Evolutionary conservation across 768 basidiomycete genomes (phyloP).

Genomic region (Podaxis sp.): DNA sequence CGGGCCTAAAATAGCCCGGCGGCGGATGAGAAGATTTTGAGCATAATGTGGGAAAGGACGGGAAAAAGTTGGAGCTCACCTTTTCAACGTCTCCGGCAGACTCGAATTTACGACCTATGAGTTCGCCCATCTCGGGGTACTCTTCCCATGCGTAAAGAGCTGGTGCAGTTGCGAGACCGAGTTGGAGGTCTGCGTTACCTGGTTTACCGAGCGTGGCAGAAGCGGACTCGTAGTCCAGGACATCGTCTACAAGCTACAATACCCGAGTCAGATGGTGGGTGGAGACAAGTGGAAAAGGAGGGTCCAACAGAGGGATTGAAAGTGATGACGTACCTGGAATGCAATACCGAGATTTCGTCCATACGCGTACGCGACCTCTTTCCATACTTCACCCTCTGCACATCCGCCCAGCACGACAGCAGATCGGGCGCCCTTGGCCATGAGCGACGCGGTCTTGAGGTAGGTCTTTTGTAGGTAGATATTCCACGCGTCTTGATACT

Average conservation of each 20-base stretch:
- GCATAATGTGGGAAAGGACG: background rate
- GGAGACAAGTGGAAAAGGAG: background rate
- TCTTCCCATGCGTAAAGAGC: slow-evolving; percentile 95
- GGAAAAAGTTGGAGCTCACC: slow-evolving; percentile 31
- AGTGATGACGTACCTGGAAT: slow-evolving; percentile 69
- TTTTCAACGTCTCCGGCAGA: slow-evolving; percentile 81
- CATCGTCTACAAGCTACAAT: slow-evolving; percentile 86
- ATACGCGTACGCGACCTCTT: slow-evolving; percentile 95
- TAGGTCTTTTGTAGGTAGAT: slow-evolving; percentile 92
- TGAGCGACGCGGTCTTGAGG: slow-evolving; percentile 88
- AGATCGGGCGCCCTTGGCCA: slow-evolving; percentile 88
- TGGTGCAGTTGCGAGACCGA: slow-evolving; percentile 89
- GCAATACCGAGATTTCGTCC: slow-evolving; percentile 92
- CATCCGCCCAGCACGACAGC: slow-evolving; percentile 88
- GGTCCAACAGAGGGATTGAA: background rate
- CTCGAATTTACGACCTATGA: slow-evolving; percentile 82
- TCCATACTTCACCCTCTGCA: slow-evolving; percentile 78
- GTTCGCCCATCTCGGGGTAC: slow-evolving; percentile 79
- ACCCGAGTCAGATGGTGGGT: background rate
- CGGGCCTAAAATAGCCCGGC: slow-evolving; percentile 48
- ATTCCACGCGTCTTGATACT: slow-evolving; percentile 52
- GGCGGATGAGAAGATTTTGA: background rate
- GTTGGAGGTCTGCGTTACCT: slow-evolving; percentile 75
- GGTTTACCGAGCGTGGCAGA: slow-evolving; percentile 84
- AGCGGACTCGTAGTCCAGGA: slow-evolving; percentile 87